Percentiles rank a stretch among this genome's conserved stretches.
Conservation (phyloP, 2,329 filamentous ascomycete species). For the Chaetomium globosum region DNA sequence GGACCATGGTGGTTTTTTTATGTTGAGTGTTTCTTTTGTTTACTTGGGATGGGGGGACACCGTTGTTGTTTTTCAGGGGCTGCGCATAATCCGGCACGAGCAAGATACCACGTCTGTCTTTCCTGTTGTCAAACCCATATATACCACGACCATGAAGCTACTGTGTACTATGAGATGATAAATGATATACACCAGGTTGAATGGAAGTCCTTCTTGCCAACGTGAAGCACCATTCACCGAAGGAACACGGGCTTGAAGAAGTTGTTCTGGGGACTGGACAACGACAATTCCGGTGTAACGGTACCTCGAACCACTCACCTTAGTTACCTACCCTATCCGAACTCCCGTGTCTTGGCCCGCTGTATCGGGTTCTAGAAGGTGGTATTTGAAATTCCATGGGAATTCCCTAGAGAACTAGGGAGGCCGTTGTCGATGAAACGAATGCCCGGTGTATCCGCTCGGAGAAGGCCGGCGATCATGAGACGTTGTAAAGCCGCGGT, state of each 20-base stretch:
- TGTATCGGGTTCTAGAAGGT: constrained; percentile 6
- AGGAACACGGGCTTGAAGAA: neutral
- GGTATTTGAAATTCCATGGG: constrained; percentile 2
- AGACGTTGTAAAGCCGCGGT: constrained; percentile 9
- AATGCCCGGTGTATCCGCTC: constrained; percentile 14
- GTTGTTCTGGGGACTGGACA: neutral
- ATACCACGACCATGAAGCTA: neutral
- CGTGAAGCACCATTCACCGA: neutral
- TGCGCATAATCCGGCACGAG: neutral
- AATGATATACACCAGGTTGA: neutral
- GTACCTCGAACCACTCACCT: neutral
- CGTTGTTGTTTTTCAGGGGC: constrained; percentile 12
- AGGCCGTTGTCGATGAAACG: constrained; percentile 17
- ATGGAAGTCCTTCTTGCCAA: neutral
- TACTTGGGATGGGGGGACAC: constrained; percentile 8
- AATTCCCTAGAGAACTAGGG: neutral
- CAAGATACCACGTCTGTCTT: constrained; percentile 18
- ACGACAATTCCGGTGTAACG: neutral
- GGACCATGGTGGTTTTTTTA: neutral
- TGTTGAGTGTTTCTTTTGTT: constrained; percentile 9
- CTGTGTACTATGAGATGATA: neutral
- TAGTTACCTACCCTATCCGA: neutral
- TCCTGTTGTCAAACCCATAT: neutral
- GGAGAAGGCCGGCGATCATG: constrained; percentile 8
- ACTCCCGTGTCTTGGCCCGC: neutral